These are phyloP conservation scores for Chamaenerion angustifolium DNA, from an alignment of 345 rosid genomes.

Conservation along the genomic window DNA sequence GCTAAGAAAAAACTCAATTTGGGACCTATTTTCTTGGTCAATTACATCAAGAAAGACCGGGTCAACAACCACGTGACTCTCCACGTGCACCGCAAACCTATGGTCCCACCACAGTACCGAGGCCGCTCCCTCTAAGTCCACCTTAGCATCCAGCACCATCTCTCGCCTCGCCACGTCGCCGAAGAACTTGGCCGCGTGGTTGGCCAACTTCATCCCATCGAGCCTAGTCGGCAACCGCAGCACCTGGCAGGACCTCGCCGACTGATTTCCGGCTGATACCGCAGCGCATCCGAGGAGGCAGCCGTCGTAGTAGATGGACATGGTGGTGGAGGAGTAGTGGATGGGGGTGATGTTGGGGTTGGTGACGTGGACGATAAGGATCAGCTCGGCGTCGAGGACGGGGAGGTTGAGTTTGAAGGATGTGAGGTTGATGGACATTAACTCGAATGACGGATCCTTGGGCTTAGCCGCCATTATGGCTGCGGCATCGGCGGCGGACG, in stretches of 20 bases:
- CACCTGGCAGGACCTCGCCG: conserved; percentile 48
- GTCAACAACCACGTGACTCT: conserved; percentile 70
- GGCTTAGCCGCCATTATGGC: conserved; percentile 45
- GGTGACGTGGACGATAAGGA: conserved; percentile 73
- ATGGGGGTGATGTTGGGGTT: conserved; percentile 64
- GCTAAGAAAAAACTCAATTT: conserved; percentile 28
- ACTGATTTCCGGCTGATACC: conserved; percentile 63
- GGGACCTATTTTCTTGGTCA: conserved; percentile 58
- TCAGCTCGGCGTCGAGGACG: conserved; percentile 54
- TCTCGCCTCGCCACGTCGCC: conserved; percentile 61
- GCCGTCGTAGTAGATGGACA: conserved; percentile 90
- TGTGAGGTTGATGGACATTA: conserved; percentile 60
- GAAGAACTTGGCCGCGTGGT: conserved; percentile 51
- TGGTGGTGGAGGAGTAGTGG: conserved; percentile 56
- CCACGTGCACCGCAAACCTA: conserved; percentile 64
- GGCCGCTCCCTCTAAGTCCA: conserved; percentile 61
- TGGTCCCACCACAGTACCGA: conserved; percentile 80
- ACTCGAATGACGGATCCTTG: conserved; percentile 71
- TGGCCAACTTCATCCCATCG: conserved; percentile 66
- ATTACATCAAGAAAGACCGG: conserved; percentile 71
- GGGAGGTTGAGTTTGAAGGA: conserved; percentile 69
- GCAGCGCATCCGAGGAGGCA: conserved; percentile 52
- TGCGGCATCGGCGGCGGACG: conserved; percentile 34
- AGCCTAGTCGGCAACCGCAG: conserved; percentile 59
- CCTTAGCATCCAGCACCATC: conserved; percentile 64